These are phyloP conservation scores for Tylopilus vinaceipallidus DNA, from an alignment of 768 basidiomycete species.

Conservation along the genomic window DNA sequence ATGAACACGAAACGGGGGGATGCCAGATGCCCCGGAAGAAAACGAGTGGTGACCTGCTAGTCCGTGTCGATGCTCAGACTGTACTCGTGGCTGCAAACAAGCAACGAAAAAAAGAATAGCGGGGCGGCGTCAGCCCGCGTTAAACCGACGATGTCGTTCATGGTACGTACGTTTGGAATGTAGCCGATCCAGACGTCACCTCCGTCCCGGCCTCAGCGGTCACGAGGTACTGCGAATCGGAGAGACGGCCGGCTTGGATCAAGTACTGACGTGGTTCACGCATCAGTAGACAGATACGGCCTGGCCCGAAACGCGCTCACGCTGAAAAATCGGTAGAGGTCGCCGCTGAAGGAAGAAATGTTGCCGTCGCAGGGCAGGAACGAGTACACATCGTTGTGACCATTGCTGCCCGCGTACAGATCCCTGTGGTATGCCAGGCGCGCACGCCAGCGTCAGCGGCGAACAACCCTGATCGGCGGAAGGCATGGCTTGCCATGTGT, in stretches of 20 bases:
- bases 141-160: no score
- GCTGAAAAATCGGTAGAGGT: constrained; percentile 51
- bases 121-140: no score
- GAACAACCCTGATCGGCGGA: no score
- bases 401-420: constrained; percentile 53
- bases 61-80: no score
- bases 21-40: no score
- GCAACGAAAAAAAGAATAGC: no score
- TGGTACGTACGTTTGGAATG: constrained; percentile 48
- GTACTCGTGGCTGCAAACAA: constrained; percentile 47
- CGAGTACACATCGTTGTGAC: constrained; percentile 49
- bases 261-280: constrained; percentile 44
- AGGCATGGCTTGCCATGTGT: constrained; percentile 44
- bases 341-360: constrained; percentile 51
- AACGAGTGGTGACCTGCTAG: no score
- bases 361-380: constrained; percentile 40
- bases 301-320: no score
- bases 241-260: constrained; percentile 43
- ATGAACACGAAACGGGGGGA: no score
- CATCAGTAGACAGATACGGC: constrained; percentile 2
- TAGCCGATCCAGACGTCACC: constrained; percentile 55
- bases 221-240: constrained; percentile 52
- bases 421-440: constrained; percentile 38
- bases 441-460: background rate
- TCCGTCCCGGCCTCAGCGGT: constrained; percentile 65